These are phyloP conservation scores for Picea mariana DNA, from an alignment of 83 land plant species.

Conservation along the genomic window DNA sequence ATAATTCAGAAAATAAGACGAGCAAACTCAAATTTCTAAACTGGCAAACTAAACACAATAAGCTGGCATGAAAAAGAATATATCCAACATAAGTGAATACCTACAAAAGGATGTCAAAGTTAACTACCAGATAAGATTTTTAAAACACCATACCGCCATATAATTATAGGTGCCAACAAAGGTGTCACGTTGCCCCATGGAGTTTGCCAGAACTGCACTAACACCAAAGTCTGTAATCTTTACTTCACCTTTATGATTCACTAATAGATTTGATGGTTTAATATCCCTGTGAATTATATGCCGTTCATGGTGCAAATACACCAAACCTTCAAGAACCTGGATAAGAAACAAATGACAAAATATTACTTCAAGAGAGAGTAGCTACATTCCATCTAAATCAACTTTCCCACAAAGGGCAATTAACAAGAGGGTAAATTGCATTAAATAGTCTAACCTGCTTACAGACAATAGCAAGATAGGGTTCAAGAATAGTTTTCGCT, in stretches of 20 bases:
- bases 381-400: neutral
- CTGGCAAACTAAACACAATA: neutral
- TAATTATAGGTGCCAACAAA: conserved; percentile 91
- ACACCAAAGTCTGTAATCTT: conserved; percentile 99
- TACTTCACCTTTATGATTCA: conserved; percentile 95
- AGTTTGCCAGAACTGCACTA: conserved; percentile 79
- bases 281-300: conserved; percentile 94
- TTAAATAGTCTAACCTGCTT: conserved; percentile 61
- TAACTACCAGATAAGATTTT: neutral
- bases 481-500: conserved; percentile 76
- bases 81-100: too few species aligned
- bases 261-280: conserved; percentile 94
- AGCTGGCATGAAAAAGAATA: neutral
- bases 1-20: neutral
- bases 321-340: conserved; percentile 89
- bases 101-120: neutral
- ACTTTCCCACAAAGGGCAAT: neutral
- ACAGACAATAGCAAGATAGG: conserved; percentile 83
- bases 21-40: neutral
- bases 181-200: conserved; percentile 90
- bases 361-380: neutral
- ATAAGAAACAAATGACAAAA: conserved; percentile 3
- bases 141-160: conserved; percentile 83
- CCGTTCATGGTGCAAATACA: conserved; percentile 84
- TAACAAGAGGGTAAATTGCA: neutral